phyloP scores from a whole-genome alignment of 768 basidiomycete genomes.

The Suillus subluteus region DNA sequence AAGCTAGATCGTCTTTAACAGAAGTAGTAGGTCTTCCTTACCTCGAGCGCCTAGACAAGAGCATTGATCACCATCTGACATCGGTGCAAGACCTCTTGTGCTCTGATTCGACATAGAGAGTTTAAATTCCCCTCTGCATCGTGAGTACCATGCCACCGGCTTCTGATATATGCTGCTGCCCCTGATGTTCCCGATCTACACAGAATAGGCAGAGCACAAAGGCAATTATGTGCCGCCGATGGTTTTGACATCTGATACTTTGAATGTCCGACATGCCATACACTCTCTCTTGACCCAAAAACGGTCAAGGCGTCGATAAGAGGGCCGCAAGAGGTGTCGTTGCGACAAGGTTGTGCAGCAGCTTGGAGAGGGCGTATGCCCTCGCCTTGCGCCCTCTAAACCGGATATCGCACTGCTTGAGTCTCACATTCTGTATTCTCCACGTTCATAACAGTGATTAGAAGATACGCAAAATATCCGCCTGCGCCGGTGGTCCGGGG shows the following conservation, averaged over 20 bases:
- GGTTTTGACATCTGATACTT: conserved; percentile 19
- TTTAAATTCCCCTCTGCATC: conserved; percentile 24
- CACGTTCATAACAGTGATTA: conserved; percentile 11
- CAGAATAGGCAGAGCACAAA: conserved; percentile 24
- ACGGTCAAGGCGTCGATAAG: not conserved
- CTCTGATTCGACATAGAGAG: conserved; percentile 15
- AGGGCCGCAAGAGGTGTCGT: conserved; percentile 15
- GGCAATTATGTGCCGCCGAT: conserved; percentile 17
- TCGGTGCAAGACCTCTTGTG: conserved; percentile 20
- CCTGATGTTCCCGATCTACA: conserved; percentile 23
- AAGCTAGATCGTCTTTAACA: conserved; percentile 21
- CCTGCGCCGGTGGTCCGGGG: conserved; percentile 8
- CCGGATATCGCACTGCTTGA: not conserved
- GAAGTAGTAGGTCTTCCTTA: not conserved
- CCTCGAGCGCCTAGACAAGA: conserved; percentile 16
- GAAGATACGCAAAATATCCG: conserved; percentile 22
- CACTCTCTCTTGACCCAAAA: not conserved
- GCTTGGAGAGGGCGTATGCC: conserved; percentile 12
- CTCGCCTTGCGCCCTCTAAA: conserved; percentile 10
- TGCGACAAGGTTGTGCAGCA: not conserved
- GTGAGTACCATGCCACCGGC: conserved; percentile 22
- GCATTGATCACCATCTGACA: conserved; percentile 13
- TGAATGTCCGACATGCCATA: conserved; percentile 16
- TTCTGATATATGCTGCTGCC: not conserved
- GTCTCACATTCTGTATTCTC: conserved; percentile 16